Conservation (phyloP, 768 basidiomycete species). For the Kwoniella bestiolae region DNA sequence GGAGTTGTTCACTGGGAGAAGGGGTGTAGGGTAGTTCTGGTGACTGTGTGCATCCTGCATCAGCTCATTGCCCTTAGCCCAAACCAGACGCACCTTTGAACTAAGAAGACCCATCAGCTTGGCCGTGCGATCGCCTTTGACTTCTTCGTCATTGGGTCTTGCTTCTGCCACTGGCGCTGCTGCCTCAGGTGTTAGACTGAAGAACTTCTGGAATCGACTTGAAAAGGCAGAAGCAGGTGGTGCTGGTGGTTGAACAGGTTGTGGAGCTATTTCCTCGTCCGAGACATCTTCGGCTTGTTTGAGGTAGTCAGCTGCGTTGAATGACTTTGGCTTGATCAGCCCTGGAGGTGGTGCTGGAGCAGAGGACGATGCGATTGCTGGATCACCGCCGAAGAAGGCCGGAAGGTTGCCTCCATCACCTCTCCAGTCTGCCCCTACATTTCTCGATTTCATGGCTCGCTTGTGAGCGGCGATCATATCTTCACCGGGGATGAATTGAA, state of each 20-base stretch:
- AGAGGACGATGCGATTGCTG: constrained; percentile 22
- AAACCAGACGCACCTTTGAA: constrained; percentile 23
- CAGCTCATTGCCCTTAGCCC: background rate
- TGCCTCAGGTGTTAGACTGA: constrained; percentile 21
- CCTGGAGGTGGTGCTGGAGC: constrained; percentile 18
- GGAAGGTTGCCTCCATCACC: constrained; percentile 16
- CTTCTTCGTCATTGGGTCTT: constrained; percentile 9
- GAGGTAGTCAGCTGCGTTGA: constrained; percentile 50
- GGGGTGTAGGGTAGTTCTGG: background rate
- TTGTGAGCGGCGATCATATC: constrained; percentile 52
- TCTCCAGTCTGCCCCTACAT: constrained; percentile 23
- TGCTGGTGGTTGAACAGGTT: constrained; percentile 5
- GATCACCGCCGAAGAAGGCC: constrained; percentile 21
- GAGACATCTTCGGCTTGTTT: constrained; percentile 24
- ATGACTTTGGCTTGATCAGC: constrained; percentile 29
- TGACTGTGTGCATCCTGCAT: too few relatives aligned
- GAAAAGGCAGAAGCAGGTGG: constrained; percentile 18
- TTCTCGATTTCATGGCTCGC: constrained; percentile 34
- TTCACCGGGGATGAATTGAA: constrained; percentile 48
- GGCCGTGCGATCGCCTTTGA: constrained; percentile 35
- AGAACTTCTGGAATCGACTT: constrained; percentile 51
- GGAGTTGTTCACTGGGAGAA: constrained; percentile 3
- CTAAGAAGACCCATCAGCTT: constrained; percentile 37
- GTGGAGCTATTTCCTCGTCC: constrained; percentile 16
- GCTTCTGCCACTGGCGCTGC: background rate